Percentiles rank a stretch among this genome's conserved stretches.
Conservation (phyloP, 768 basidiomycete genomes). For the Boletus rubroflammeus region DNA sequence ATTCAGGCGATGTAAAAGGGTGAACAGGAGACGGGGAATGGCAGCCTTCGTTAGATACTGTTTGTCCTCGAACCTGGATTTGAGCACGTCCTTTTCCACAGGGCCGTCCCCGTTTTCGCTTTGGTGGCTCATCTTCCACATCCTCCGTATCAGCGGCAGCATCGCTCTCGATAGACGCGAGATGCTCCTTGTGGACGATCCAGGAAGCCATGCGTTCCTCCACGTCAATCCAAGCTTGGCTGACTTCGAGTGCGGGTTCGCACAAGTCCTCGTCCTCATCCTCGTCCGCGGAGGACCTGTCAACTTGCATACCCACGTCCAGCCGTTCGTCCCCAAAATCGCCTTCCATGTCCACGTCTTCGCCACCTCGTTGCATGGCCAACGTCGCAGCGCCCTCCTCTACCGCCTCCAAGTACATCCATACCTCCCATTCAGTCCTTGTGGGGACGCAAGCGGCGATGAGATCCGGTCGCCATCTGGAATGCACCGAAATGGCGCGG, state of each 20-base stretch:
- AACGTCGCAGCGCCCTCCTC: slow-evolving; percentile 23
- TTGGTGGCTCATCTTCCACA: not conserved
- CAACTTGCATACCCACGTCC: slow-evolving; percentile 1
- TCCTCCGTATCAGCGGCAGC: not conserved
- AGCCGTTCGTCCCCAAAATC: not conserved
- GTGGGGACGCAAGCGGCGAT: slow-evolving; percentile 65
- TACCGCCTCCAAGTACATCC: slow-evolving; percentile 58
- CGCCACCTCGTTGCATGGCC: slow-evolving; percentile 13
- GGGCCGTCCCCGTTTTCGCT: slow-evolving; percentile 12
- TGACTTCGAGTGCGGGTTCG: slow-evolving; percentile 35
- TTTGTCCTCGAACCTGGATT: not conserved
- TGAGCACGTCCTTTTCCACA: slow-evolving; percentile 3
- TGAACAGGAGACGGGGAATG: not conserved
- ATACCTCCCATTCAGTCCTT: slow-evolving; percentile 65
- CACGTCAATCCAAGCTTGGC: slow-evolving; percentile 33
- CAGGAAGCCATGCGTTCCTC: slow-evolving; percentile 33
- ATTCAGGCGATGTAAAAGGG: not conserved
- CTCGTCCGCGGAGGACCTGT: not conserved
- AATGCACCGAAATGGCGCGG: slow-evolving; percentile 60
- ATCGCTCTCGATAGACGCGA: not conserved
- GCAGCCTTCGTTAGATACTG: not conserved
- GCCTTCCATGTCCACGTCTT: not conserved
- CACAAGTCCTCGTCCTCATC: slow-evolving; percentile 1
- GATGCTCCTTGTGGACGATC: slow-evolving; percentile 15
- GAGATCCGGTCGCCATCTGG: slow-evolving; percentile 72